A percentile compares a stretch with the other conserved stretches of the same genome.
Evolutionary conservation across 1,284 basidiomycete species (phyloP).

Genomic region (Phellopilus nigrolimitatus): DNA sequence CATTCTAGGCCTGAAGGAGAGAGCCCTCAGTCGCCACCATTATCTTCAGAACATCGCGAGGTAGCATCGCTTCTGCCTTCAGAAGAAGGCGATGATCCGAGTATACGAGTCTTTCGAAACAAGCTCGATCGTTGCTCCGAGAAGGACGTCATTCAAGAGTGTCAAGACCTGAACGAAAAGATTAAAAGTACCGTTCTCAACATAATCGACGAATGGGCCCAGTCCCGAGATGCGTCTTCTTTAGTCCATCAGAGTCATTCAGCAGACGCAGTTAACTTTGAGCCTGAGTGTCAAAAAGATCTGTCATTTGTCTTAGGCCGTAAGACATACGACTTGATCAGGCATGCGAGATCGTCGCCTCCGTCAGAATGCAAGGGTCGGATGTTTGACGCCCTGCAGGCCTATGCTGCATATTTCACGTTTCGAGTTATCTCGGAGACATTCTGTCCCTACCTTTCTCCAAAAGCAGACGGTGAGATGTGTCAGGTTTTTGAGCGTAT

Average conservation of each 20-base stretch:
- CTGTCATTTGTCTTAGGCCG: neutral
- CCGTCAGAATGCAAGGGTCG: neutral
- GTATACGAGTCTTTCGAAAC: constrained; percentile 1
- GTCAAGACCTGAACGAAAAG: constrained; percentile 2
- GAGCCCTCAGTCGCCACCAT: too few relatives aligned
- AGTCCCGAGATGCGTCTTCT: neutral
- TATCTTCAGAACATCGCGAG: too few relatives aligned
- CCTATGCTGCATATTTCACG: neutral
- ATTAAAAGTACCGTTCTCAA: neutral
- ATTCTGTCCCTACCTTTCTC: neutral
- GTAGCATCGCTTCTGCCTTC: too few relatives aligned
- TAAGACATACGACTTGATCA: neutral
- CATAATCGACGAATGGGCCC: constrained; percentile 3
- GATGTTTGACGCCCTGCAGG: neutral
- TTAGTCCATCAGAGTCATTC: neutral
- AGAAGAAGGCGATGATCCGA: neutral
- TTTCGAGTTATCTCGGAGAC: neutral
- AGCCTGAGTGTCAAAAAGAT: neutral
- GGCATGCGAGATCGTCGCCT: neutral
- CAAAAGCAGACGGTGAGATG: neutral
- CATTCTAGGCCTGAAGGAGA: too few relatives aligned
- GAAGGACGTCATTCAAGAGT: constrained; percentile 10
- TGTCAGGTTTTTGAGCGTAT: neutral
- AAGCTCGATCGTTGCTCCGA: constrained; percentile 12
- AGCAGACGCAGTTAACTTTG: neutral